phyloP scores from a whole-genome alignment of 352 stramenopile species.

The Phytophthora podocarpi region DNA sequence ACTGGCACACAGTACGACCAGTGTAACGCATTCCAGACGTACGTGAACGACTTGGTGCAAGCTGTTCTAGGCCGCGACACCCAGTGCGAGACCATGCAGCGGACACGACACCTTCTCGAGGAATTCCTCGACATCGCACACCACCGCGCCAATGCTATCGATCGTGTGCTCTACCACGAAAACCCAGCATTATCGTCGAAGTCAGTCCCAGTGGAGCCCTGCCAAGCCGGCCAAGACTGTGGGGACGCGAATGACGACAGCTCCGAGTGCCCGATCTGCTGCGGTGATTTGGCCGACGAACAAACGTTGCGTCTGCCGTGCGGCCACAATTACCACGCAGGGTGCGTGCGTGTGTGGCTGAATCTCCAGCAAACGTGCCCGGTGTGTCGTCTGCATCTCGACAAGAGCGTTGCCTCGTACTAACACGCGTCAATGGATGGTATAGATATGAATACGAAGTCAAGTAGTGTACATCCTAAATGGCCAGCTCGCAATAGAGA shows the following conservation, averaged over 20 bases:
- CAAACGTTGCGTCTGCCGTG: constrained; percentile 60
- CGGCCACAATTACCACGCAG: constrained; percentile 66
- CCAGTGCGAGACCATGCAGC: constrained; percentile 45
- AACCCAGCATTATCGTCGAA: constrained; percentile 13
- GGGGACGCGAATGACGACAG: constrained; percentile 35
- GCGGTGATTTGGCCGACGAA: constrained; percentile 44
- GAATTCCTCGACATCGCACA: constrained; percentile 58
- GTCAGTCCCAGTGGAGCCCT: constrained; percentile 8
- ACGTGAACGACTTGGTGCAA: constrained; percentile 63
- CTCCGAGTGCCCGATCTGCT: constrained; percentile 77
- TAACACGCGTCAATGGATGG: constrained; percentile 3
- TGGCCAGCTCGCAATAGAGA: not conserved
- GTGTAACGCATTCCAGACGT: constrained; percentile 62
- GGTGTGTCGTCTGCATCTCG: constrained; percentile 53
- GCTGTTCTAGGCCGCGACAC: constrained; percentile 40
- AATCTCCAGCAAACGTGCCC: constrained; percentile 73
- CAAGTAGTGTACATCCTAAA: constrained; percentile 13
- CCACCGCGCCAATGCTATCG: constrained; percentile 35
- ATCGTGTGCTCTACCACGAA: constrained; percentile 29
- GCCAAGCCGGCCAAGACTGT: constrained; percentile 10
- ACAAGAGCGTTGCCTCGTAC: constrained; percentile 10
- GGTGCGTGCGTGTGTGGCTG: constrained; percentile 75
- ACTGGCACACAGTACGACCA: constrained; percentile 47
- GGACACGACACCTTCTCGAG: constrained; percentile 45
- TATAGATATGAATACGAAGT: constrained; percentile 16